Percentiles rank a stretch among this genome's conserved stretches.
These are phyloP conservation scores for Biscutella laevigata DNA, from an alignment of 441 rosid species.

Conservation along the genomic window DNA sequence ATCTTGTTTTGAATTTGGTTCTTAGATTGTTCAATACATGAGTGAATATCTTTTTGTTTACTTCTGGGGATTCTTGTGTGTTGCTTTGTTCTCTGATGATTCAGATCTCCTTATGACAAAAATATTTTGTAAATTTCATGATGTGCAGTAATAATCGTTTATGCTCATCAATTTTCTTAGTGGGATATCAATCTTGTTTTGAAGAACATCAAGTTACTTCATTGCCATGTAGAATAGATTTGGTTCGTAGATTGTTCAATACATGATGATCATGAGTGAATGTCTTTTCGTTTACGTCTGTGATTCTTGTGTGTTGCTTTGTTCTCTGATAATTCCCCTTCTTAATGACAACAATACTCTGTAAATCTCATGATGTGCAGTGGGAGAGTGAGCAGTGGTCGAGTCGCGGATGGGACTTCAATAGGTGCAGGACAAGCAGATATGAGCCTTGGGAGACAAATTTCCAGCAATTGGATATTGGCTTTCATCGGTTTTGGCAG, in stretches of 20 bases:
- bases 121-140: no score
- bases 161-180: no score
- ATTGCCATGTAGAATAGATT: no score
- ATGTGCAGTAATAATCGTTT: no score
- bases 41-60: background rate
- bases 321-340: background rate
- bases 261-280: no score
- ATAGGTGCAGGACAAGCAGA: slow-evolving; percentile 37
- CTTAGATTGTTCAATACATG: background rate
- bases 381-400: slow-evolving; percentile 43
- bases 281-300: no score
- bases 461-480: slow-evolving; percentile 26
- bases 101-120: no score
- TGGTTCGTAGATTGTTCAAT: no score
- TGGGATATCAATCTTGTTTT: no score
- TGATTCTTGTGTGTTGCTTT: background rate
- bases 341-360: background rate
- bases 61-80: no score
- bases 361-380: slow-evolving; percentile 32
- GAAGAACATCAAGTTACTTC: no score
- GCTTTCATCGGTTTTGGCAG: slow-evolving; percentile 22
- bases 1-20: slow-evolving; percentile 1
- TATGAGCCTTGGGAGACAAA: slow-evolving; percentile 34
- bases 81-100: background rate
- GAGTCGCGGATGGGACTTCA: slow-evolving; percentile 30